Base-by-base conservation (phyloP, 2,329 filamentous ascomycete genomes). In the Aspergillus oerlinghausenensis region DNA sequence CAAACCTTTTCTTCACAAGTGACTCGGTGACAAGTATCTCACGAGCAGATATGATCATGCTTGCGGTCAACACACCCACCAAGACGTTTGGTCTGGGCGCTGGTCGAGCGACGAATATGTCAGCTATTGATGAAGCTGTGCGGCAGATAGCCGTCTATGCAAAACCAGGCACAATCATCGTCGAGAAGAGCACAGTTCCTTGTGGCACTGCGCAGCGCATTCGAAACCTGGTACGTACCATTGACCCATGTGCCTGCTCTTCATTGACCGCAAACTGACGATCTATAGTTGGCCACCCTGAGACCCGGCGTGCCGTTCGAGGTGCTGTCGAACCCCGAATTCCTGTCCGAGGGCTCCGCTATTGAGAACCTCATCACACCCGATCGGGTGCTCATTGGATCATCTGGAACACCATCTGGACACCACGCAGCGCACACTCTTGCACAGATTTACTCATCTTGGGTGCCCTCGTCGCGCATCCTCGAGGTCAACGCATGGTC, bases 161-260 rank as follows among this genome's bases (percentile, higher is more conserved):
- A 3, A 84, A 81, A 29, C 77, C 81, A 19, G 86, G 86, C 50
- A 84, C 87, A 54, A 89, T 92, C 55, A 84, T 93, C 51, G 89
- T 92, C 21, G 89, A 92, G 76, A 93, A 92, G 77, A 88, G 85
- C 55, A 93, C 89, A 0, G 89, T 92, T 26, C 89, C 89, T 2
- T 90, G 87, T 70, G 80, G 86, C 59, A 92, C 89, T 4, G 87
- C 88, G 1, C 82, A 89, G 63, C 82, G 85, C 32, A 84, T 92
- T 42, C 80, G 83, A 63, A 82, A 87, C 62, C 89, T 86, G 62
- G 85, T 90, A 74, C 73, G 79, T 49, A 28, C 45, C 29, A 8
- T 43, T 43, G 40, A 21, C 19, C 45, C 43, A 11, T 48, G 8
- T 35, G 32, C 51, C 51, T 54, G n/a, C 51, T 25, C 17, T 26